Conservation (phyloP, 768 basidiomycete species). For the Basidioascus undulatus region DNA sequence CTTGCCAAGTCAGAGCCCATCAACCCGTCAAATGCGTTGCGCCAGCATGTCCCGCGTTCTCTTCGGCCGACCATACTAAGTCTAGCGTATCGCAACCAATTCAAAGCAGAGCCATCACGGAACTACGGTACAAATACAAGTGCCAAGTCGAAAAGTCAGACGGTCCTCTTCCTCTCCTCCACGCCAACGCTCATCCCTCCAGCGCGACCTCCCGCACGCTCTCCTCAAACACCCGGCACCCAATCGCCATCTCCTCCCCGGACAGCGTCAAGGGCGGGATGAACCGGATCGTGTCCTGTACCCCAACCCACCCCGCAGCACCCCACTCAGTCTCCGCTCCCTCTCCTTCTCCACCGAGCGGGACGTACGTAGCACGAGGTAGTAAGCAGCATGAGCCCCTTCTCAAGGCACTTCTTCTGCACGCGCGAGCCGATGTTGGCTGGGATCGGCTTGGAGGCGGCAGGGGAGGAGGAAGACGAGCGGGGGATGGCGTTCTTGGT, state of each 20-base stretch:
- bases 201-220: conserved; percentile 36
- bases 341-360: not conserved
- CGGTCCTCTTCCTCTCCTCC: too few relatives aligned
- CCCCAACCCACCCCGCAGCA: too few relatives aligned
- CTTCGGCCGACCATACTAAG: too few relatives aligned
- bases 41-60: too few relatives aligned
- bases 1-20: too few relatives aligned
- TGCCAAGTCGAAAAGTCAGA: too few relatives aligned
- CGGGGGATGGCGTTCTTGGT: conserved; percentile 3
- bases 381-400: conserved; percentile 65
- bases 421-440: conserved; percentile 15
- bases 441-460: conserved; percentile 16
- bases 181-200: conserved; percentile 11
- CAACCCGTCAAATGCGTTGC: too few relatives aligned
- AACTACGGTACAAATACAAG: too few relatives aligned
- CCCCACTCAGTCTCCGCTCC: too few relatives aligned
- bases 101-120: too few relatives aligned
- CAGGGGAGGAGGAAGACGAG: conserved; percentile 8
- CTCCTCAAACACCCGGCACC: conserved; percentile 22
- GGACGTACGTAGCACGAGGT: conserved; percentile 44
- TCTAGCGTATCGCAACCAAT: too few relatives aligned
- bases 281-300: too few relatives aligned
- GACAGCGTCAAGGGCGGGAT: conserved; percentile 75
- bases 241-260: conserved; percentile 42
- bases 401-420: conserved; percentile 46